Percentiles rank a stretch among this genome's conserved stretches.
phyloP scores from a whole-genome alignment of 148 eudicot species.

The Chenopodium quinoa region DNA sequence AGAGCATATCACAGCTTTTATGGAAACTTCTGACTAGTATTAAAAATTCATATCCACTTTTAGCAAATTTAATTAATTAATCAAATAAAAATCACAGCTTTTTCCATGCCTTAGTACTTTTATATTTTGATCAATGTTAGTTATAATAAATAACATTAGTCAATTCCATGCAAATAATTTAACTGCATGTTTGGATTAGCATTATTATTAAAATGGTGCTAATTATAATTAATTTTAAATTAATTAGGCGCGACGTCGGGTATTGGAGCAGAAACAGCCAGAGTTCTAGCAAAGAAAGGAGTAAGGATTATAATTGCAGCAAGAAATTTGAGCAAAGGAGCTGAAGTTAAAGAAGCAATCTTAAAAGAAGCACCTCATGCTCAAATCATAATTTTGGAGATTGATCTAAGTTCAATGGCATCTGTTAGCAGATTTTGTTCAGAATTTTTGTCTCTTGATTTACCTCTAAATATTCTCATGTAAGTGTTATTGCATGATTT shows the following conservation, averaged over 20 bases:
- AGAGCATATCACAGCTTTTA: constrained; percentile 27
- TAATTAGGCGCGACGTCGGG: constrained; percentile 84
- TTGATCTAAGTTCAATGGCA: constrained; percentile 80
- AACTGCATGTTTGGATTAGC: no score
- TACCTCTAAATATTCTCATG: constrained; percentile 90
- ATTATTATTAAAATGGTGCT: no score
- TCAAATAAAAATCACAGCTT: constrained; percentile 1
- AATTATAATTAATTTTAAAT: no score
- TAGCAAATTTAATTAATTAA: not conserved
- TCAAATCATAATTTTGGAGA: constrained; percentile 59
- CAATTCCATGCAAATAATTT: not conserved
- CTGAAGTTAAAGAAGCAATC: constrained; percentile 51
- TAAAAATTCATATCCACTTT: constrained; percentile 23
- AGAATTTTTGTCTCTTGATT: constrained; percentile 63
- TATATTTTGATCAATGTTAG: not conserved
- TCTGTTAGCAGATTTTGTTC: constrained; percentile 78
- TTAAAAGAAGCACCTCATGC: constrained; percentile 56
- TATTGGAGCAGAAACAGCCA: constrained; percentile 85
- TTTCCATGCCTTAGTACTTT: constrained; percentile 13
- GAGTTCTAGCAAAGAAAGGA: constrained; percentile 83
- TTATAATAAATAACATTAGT: not conserved
- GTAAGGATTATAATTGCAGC: constrained; percentile 73
- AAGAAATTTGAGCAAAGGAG: constrained; percentile 64
- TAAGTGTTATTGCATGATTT: constrained; percentile 29
- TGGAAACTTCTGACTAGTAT: constrained; percentile 30